These are phyloP conservation scores for Trametes elegans DNA, from an alignment of 768 basidiomycete species.

Conservation along the genomic window DNA sequence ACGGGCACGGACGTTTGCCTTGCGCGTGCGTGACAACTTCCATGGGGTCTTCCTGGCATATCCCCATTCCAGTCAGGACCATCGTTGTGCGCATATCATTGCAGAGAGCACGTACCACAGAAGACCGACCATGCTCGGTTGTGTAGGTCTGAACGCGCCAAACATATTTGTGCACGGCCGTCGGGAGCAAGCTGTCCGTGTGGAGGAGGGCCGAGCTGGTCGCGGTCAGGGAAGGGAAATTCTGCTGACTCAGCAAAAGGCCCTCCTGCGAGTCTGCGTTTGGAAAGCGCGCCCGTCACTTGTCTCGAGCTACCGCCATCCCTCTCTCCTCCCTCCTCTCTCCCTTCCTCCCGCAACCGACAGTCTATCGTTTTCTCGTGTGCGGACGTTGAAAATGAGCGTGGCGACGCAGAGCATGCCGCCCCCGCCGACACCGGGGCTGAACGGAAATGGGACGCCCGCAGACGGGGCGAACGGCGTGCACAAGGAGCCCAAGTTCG, in stretches of 20 bases:
- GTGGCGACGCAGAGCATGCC: constrained; percentile 40
- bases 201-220: constrained; percentile 12
- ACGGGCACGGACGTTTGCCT: constrained; percentile 85
- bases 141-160: constrained; percentile 77
- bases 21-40: constrained; percentile 88
- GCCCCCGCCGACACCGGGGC: constrained; percentile 26
- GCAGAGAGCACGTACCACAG: constrained; percentile 62
- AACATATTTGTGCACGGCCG: constrained; percentile 54
- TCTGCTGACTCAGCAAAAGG: constrained; percentile 26
- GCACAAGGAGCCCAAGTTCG: constrained; percentile 46
- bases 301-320: constrained; percentile 4
- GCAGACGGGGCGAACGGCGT: constrained; percentile 35
- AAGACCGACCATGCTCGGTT: constrained; percentile 69
- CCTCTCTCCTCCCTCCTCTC: constrained; percentile 19
- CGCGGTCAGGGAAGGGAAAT: constrained; percentile 17
- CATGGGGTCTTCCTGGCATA: constrained; percentile 90
- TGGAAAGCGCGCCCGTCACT: constrained; percentile 8
- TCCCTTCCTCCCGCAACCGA: too few relatives aligned
- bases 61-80: not conserved
- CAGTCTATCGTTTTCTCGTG: too few relatives aligned
- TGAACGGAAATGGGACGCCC: constrained; percentile 46
- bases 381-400: constrained; percentile 45
- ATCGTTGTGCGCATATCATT: not conserved
- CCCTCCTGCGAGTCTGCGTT: not conserved
- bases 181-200: constrained; percentile 8